Conservation (phyloP, 2,329 filamentous ascomycete species). For the Colletotrichum gloeosporioides region DNA sequence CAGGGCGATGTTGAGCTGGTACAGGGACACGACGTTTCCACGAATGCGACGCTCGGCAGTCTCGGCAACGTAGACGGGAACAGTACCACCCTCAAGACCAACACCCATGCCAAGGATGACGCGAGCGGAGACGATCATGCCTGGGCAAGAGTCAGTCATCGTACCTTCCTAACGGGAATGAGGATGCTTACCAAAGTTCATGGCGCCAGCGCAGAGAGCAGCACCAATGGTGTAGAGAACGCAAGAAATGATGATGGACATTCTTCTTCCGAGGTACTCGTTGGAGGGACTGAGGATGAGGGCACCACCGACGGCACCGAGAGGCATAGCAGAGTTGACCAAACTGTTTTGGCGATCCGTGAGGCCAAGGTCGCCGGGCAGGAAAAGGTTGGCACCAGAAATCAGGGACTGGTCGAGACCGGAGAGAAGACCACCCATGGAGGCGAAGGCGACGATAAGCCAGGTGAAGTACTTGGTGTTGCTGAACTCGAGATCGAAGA, state of each 20-base stretch:
- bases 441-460: conserved; percentile 73
- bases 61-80: conserved; percentile 78
- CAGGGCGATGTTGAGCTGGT: conserved; percentile 78
- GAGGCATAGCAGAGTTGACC: conserved; percentile 73
- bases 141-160: conserved; percentile 24
- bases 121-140: conserved; percentile 72
- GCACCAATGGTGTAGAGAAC: conserved; percentile 74
- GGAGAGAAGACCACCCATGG: conserved; percentile 75
- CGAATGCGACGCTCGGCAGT: conserved; percentile 70
- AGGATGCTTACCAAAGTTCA: conserved; percentile 60
- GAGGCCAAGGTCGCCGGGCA: conserved; percentile 64
- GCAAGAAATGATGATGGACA: conserved; percentile 73
- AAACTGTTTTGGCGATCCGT: conserved; percentile 64
- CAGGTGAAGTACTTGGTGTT: conserved; percentile 71
- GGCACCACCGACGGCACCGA: conserved; percentile 73
- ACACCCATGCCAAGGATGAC: conserved; percentile 75
- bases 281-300: conserved; percentile 71
- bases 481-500: conserved; percentile 63
- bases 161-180: accelerated
- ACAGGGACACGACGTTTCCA: conserved; percentile 75
- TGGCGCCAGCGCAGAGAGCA: conserved; percentile 69
- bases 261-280: conserved; percentile 69
- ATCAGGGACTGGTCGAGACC: conserved; percentile 78
- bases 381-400: conserved; percentile 71
- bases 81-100: conserved; percentile 76